These are phyloP conservation scores for Phylloporus rhodoxanthus DNA, from an alignment of 768 basidiomycete species.

Conservation along the genomic window DNA sequence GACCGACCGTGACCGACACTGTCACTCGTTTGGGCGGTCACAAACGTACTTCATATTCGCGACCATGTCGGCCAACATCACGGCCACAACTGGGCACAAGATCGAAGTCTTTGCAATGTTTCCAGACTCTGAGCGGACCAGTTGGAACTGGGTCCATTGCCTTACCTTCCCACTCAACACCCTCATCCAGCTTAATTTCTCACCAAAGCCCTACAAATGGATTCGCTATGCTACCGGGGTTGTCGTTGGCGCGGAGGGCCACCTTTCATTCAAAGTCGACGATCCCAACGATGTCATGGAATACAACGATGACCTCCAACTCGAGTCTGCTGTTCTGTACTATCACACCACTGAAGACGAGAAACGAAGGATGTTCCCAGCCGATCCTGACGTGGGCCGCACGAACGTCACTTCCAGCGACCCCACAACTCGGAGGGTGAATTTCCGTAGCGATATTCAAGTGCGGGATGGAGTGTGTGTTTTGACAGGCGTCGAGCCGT, in stretches of 20 bases:
- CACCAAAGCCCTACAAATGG: conserved; percentile 1
- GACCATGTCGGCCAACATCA: no score
- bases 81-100: no score
- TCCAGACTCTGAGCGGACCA: not conserved
- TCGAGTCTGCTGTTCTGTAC: not conserved
- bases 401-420: not conserved
- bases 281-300: not conserved
- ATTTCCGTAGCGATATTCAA: not conserved
- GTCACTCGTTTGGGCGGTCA: no score
- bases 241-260: not conserved
- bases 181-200: not conserved
- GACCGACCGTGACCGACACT: no score
- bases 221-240: conserved; percentile 4
- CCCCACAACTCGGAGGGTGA: not conserved
- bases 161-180: not conserved
- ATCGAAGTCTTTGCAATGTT: not conserved
- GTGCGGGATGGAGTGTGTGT: not conserved
- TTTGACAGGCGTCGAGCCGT: not conserved
- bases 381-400: not conserved
- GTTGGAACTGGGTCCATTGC: not conserved
- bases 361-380: not conserved
- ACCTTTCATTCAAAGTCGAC: not conserved
- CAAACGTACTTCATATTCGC: no score
- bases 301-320: not conserved
- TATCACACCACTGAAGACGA: conserved; percentile 2